Conservation (phyloP, 2,329 filamentous ascomycete genomes). For the Penicillium hesseltinei region DNA sequence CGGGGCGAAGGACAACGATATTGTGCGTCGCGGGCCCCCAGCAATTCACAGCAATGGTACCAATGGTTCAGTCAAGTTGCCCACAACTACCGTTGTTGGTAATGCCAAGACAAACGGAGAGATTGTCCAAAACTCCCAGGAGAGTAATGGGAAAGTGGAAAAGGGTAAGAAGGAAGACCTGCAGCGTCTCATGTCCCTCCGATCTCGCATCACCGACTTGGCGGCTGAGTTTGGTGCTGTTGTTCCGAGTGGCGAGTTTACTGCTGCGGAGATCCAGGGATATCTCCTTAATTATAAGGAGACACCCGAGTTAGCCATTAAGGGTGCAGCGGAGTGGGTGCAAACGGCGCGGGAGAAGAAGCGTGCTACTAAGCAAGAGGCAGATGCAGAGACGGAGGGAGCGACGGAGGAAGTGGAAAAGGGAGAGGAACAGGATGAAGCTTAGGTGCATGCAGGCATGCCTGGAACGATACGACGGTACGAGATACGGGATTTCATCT, state of each 20-base stretch:
- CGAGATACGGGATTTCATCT: neutral
- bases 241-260: conserved; percentile 37
- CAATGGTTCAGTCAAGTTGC: conserved; percentile 2
- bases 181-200: conserved; percentile 12
- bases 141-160: neutral
- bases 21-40: conserved; percentile 12
- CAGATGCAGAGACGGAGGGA: neutral
- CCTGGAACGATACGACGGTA: neutral
- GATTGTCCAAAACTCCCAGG: neutral
- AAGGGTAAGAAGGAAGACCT: neutral
- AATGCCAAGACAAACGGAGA: conserved; percentile 4
- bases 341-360: conserved; percentile 26
- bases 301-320: conserved; percentile 32
- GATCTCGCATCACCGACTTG: conserved; percentile 23
- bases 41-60: conserved; percentile 3
- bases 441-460: neutral
- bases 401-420: conserved; percentile 3
- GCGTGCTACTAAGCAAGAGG: conserved; percentile 15
- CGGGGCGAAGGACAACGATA: conserved; percentile 32
- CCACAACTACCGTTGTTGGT: neutral
- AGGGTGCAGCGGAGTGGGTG: conserved; percentile 33
- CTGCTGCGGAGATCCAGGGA: conserved; percentile 44
- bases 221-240: conserved; percentile 33
- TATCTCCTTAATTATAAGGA: conserved; percentile 40
- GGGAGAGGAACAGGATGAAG: conserved; percentile 8